Evolutionary conservation across 805 yeast genomes (phyloP).

Genomic region (Candida sithepensis): DNA sequence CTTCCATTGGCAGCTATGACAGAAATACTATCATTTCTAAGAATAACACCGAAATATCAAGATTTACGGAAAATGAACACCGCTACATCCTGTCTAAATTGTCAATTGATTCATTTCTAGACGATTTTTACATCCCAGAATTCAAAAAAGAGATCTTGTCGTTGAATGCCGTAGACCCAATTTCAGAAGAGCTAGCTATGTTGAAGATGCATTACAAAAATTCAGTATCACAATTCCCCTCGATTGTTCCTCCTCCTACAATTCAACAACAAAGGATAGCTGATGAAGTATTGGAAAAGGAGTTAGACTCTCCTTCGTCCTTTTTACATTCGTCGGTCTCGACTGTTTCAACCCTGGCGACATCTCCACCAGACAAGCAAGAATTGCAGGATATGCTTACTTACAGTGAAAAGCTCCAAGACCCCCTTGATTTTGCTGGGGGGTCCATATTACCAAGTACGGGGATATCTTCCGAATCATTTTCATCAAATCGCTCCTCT

Average conservation of each 20-base stretch:
- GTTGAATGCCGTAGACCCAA: not conserved
- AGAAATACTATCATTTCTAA: too few relatives aligned
- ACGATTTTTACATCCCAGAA: conserved; percentile 5
- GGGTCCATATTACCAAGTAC: not conserved
- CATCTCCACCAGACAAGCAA: not conserved
- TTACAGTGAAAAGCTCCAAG: not conserved
- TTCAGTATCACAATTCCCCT: not conserved
- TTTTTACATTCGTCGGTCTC: not conserved
- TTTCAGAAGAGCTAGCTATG: not conserved
- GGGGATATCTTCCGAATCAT: not conserved
- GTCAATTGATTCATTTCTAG: conserved; percentile 3
- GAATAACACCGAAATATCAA: too few relatives aligned
- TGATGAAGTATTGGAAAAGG: not conserved
- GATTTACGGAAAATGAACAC: not conserved
- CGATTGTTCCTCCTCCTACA: not conserved
- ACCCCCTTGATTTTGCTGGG: not conserved
- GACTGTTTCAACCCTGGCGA: not conserved
- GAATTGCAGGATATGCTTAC: not conserved
- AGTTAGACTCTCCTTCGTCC: not conserved
- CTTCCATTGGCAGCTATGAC: too few relatives aligned
- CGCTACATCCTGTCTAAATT: not conserved
- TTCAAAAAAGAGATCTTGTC: conserved; percentile 5
- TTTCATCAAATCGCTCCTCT: not conserved
- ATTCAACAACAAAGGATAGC: not conserved
- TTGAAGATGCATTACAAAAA: not conserved